Percentiles rank a stretch among this genome's conserved stretches.
Evolutionary conservation across 257 asterid genomes (phyloP).

Genomic region (Galeopsis tetrahit): DNA sequence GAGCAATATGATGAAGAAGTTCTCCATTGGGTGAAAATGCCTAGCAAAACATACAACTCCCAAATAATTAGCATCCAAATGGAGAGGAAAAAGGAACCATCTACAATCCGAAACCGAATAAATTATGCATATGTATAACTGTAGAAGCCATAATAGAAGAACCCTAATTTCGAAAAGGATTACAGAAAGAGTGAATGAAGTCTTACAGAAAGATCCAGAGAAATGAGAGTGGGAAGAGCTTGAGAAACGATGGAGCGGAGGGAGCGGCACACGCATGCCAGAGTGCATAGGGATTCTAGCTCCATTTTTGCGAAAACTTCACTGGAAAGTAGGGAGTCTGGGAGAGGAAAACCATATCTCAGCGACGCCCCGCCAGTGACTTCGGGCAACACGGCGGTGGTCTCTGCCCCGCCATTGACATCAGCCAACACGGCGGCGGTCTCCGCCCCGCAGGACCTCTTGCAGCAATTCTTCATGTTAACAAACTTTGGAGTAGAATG

Average conservation of each 20-base stretch:
- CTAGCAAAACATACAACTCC: constrained; percentile 40
- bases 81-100: not conserved
- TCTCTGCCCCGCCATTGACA: constrained; percentile 9
- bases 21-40: constrained; percentile 56
- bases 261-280: constrained; percentile 57
- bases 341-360: constrained; percentile 56
- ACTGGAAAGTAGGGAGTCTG: constrained; percentile 46
- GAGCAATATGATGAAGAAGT: constrained; percentile 49
- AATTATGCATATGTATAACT: not conserved
- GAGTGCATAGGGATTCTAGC: constrained; percentile 62
- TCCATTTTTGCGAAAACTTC: constrained; percentile 55
- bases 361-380: constrained; percentile 31
- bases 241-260: constrained; percentile 50
- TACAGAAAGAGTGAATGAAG: not conserved
- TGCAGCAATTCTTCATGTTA: constrained; percentile 29
- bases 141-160: not conserved
- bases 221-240: constrained; percentile 48
- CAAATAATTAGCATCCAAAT: constrained; percentile 22
- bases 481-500: not conserved
- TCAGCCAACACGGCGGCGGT: no score
- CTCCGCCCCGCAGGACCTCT: constrained; percentile 31
- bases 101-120: not conserved
- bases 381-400: constrained; percentile 27
- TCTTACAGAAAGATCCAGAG: constrained; percentile 75
- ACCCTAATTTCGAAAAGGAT: not conserved